These are phyloP conservation scores for Cladophialophora psammophila DNA, from an alignment of 2,329 filamentous ascomycete species.

Conservation along the genomic window DNA sequence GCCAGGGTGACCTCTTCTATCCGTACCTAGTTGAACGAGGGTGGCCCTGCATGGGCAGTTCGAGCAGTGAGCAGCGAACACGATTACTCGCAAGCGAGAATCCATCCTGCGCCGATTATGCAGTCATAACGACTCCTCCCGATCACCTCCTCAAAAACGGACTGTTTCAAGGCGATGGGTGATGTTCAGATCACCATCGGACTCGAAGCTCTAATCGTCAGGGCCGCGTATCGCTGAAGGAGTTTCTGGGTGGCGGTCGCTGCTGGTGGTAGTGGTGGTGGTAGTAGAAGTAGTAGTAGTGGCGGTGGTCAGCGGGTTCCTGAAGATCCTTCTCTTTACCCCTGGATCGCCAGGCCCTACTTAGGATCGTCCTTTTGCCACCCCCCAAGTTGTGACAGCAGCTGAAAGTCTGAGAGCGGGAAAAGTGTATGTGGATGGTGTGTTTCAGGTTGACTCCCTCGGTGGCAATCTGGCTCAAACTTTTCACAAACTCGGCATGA, in stretches of 20 bases:
- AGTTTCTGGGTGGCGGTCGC: neutral
- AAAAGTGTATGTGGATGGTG: slow-evolving; percentile 10
- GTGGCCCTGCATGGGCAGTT: neutral
- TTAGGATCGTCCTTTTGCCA: slow-evolving; percentile 25
- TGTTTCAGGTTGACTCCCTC: slow-evolving; percentile 30
- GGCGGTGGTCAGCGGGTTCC: slow-evolving; percentile 26
- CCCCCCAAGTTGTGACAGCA: slow-evolving; percentile 19
- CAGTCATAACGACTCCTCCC: slow-evolving; percentile 15
- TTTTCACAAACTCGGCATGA: neutral
- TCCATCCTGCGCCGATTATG: slow-evolving; percentile 15
- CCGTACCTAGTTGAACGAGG: slow-evolving; percentile 6
- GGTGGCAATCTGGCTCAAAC: slow-evolving; percentile 1
- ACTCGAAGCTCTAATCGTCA: slow-evolving; percentile 15
- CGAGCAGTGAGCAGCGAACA: neutral
- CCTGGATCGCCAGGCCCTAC: slow-evolving; percentile 17
- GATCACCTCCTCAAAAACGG: slow-evolving; percentile 8
- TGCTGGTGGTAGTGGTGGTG: neutral
- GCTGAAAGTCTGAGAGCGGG: neutral
- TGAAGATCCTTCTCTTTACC: slow-evolving; percentile 32
- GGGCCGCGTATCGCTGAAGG: slow-evolving; percentile 9
- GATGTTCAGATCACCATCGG: slow-evolving; percentile 24
- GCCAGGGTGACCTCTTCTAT: slow-evolving; percentile 3
- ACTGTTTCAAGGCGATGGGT: slow-evolving; percentile 26
- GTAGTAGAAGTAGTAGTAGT: no score
- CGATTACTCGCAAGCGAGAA: slow-evolving; percentile 5